phyloP scores from a whole-genome alignment of 768 basidiomycete species.

The Boletus fagicola region DNA sequence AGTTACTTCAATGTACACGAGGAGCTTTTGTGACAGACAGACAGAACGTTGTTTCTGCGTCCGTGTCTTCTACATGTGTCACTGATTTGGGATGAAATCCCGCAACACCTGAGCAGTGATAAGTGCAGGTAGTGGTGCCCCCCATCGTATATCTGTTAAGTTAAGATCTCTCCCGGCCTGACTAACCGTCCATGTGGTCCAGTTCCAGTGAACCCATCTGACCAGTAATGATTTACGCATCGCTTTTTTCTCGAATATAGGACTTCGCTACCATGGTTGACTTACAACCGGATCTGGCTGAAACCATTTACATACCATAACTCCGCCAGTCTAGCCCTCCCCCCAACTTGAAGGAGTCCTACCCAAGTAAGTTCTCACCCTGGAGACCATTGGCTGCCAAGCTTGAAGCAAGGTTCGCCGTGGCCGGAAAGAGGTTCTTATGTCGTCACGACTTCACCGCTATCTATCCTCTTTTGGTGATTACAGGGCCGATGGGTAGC shows the following conservation, averaged over 20 bases:
- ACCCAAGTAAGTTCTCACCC: neutral
- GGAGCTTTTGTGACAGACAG: conserved; percentile 38
- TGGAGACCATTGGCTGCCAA: neutral
- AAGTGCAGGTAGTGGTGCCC: neutral
- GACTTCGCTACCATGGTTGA: neutral
- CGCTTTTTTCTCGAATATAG: neutral
- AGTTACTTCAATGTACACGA: conserved; percentile 56
- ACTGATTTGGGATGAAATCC: neutral
- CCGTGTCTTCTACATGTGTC: neutral
- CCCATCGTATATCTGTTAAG: neutral
- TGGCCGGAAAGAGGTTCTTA: neutral
- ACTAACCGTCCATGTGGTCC: neutral
- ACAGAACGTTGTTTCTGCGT: neutral
- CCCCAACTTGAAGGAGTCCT: neutral
- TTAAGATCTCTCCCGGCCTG: neutral
- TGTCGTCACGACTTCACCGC: neutral
- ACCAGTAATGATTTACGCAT: conserved; percentile 1
- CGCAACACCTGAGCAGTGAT: neutral
- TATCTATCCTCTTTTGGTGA: neutral
- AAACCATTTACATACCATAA: neutral
- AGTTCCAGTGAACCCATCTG: neutral
- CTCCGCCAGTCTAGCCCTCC: neutral
- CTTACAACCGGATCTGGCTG: neutral
- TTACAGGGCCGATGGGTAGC: neutral
- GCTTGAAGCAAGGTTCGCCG: neutral